Evolutionary conservation across 148 eudicot genomes (phyloP), one percentile per base, ranked within the genome.

Genomic region (Diospyros lotus): DNA sequence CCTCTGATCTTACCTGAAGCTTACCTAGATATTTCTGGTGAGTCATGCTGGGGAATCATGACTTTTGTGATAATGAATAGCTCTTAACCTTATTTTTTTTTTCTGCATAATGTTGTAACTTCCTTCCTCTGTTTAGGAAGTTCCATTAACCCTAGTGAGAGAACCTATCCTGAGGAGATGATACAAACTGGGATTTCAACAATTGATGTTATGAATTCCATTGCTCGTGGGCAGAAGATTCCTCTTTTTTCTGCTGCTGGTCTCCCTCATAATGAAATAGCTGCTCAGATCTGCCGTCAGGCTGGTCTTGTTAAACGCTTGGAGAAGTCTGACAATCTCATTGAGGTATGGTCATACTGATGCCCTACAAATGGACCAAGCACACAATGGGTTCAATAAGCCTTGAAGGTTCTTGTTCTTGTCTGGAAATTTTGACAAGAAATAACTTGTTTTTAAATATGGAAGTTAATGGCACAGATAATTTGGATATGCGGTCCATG

Each of bases 161-260:
- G 98, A 84, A 93, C 98, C 18, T 93, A 95, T 81, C 99, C 99
- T 8, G 97, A 95, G 80, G 99, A 95, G 82, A 95, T 95, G 99
- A 95, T 95, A 75, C 99, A 95, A 82, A 92, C 97, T 2, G 97
- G 97, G 51, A 92, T 92, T 84, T 92, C 99, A 40, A 95, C 99
- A 40, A 93, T 95, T 74, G 99, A 95, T 88, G 97, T 95, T 80
- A 95, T 95, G 99, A 95, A 95, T 68, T 95, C 99, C 62, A 91
- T 95, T 80, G 99, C 99, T 71, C 90, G 99, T 81, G 99, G 99
- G 80, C 99, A 92, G 71, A 95, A 95, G 83, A 95, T 95, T 73
- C 99, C 99, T 75, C 91, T 95, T 54, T 95, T 95, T 73, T 95
- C 99, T 77, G 99, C 97, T 78, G 97, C 99, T 78, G 99, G 99